Evolutionary conservation across 352 stramenopile genomes (phyloP), one percentile per base, ranked within the genome.

Genomic region (Phytophthora ramorum): DNA sequence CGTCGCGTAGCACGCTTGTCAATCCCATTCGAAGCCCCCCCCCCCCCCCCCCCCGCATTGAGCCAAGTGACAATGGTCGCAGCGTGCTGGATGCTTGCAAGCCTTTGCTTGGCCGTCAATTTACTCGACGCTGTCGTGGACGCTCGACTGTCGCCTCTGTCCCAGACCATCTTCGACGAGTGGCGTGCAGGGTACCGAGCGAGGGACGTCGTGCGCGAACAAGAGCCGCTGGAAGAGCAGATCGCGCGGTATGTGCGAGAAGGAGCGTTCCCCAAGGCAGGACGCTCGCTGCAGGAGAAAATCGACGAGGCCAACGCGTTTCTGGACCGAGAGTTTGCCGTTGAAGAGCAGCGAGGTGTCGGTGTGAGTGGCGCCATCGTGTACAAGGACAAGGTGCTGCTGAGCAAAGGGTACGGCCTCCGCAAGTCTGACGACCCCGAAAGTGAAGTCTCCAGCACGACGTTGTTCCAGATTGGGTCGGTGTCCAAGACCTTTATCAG

Each of bases 381-480:
- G 13, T 87, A 87, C 51, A 22, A 87, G 13, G 78, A 87, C 44
- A 24, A 84, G 43, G 72, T 81, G 19, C 22, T 81, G 37, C 34
- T 81, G 34, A 83, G 75, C 48, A 74, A 75, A 46, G 75, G 75
- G 6, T 83, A 81, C 35, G 75, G 75, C 0, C 65, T 83, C 30
- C 62, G 75, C 13, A 69, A 65, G 64, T 59, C 47, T 26, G 76
- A 78, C 14, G 73, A 85, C 37, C 52, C 46, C 3, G 48, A 26
- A 10, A 85, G 59, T 35, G 24, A 49, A 0, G 80, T 90, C 26
- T 77, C 78, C 1, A 65, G 54, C 26, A 66, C 75, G 12, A 78
- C 76, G n/a, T 58, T 88, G 53, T 91, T 91, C 57, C 76, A 91
- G 67, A 87, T 91, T 47, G 83, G 83, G 7, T 91, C 83, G 1